Conservation (phyloP, 805 yeast species). For the Teunomyces cretensis region DNA sequence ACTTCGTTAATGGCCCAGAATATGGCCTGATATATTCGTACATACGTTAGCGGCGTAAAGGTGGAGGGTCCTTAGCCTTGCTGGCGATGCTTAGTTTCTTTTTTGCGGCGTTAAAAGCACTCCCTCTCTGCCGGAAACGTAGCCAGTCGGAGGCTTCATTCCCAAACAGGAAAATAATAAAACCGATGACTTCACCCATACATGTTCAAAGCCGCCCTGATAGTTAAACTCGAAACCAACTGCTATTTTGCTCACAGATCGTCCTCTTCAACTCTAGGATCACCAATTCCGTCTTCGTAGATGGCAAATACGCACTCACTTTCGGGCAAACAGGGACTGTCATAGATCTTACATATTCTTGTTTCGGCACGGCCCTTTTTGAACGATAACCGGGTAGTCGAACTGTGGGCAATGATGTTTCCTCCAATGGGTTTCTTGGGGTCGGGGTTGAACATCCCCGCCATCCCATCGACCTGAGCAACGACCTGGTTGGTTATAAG, state of each 20-base stretch:
- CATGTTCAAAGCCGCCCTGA: too few relatives aligned
- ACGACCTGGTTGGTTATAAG: conserved; percentile 92
- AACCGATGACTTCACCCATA: too few relatives aligned
- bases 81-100: too few relatives aligned
- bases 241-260: conserved; percentile 7
- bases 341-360: conserved; percentile 91
- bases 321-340: conserved; percentile 95
- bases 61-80: too few relatives aligned
- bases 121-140: too few relatives aligned
- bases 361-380: conserved; percentile 90
- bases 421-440: conserved; percentile 99
- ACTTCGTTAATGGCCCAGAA: too few relatives aligned
- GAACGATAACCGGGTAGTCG: conserved; percentile 88
- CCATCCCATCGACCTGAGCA: conserved; percentile 95
- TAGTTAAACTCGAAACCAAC: not conserved
- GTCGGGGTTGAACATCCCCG: conserved; percentile 81
- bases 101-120: too few relatives aligned
- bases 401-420: conserved; percentile 93
- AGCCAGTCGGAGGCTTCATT: too few relatives aligned
- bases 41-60: too few relatives aligned
- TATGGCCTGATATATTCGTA: too few relatives aligned
- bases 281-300: conserved; percentile 95
- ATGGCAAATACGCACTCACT: conserved; percentile 94
- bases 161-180: too few relatives aligned
- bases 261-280: conserved; percentile 80